Conservation (phyloP, 2,329 filamentous ascomycete genomes). For the Phaeosphaeriaceae sp. region DNA sequence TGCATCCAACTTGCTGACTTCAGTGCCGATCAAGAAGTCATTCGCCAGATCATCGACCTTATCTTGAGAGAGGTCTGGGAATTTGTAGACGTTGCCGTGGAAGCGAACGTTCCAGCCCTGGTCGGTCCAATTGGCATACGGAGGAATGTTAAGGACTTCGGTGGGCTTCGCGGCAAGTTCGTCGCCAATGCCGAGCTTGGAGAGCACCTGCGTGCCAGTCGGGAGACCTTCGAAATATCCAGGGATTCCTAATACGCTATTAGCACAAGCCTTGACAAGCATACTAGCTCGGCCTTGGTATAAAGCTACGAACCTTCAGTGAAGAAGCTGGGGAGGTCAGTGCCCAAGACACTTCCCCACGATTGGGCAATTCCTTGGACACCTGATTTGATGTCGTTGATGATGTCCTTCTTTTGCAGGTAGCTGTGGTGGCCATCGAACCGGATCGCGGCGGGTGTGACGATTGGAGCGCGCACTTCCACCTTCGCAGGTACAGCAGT, state of each 20-base stretch:
- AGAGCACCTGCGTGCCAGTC: constrained; percentile 66
- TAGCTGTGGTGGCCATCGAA: constrained; percentile 43
- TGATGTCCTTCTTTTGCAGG: constrained; percentile 38
- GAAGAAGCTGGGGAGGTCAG: constrained; percentile 46
- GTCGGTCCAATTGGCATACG: constrained; percentile 77
- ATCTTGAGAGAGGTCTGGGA: constrained; percentile 69
- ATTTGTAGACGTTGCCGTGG: constrained; percentile 83
- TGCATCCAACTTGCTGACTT: constrained; percentile 65
- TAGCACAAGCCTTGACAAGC: constrained; percentile 28
- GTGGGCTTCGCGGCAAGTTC: constrained; percentile 70
- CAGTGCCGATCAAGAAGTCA: constrained; percentile 71
- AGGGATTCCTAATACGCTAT: constrained; percentile 58
- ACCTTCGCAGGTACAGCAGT: constrained; percentile 40
- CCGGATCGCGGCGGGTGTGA: constrained; percentile 44
- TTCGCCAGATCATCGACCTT: constrained; percentile 75
- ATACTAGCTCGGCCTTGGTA: background rate
- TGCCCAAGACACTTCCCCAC: constrained; percentile 43
- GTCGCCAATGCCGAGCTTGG: constrained; percentile 66
- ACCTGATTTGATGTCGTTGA: constrained; percentile 41
- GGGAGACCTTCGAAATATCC: constrained; percentile 71
- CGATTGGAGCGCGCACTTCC: constrained; percentile 35
- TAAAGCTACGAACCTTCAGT: constrained; percentile 38
- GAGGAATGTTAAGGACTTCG: constrained; percentile 73
- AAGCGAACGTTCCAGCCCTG: constrained; percentile 78
- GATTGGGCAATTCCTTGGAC: constrained; percentile 38